Evolutionary conservation across 202 grass and related monocot species (phyloP).

Genomic region (Hordeum pubiflorum): DNA sequence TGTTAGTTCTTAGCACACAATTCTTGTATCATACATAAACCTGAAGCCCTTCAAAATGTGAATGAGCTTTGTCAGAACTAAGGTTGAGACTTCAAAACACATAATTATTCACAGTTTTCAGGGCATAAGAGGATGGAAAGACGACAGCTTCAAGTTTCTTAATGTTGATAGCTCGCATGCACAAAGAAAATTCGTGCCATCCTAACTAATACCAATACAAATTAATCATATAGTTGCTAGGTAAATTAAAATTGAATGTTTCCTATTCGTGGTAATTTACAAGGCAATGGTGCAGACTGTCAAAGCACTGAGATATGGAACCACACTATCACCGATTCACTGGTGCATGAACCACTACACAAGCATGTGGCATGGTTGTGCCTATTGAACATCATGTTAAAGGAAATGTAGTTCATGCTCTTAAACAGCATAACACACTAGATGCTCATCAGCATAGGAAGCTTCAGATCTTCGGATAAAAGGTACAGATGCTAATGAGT

Average conservation of each 20-base stretch:
- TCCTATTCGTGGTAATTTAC: neutral
- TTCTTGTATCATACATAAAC: neutral
- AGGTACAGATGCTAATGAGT: neutral
- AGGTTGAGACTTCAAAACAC: neutral
- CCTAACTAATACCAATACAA: neutral
- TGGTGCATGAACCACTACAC: neutral
- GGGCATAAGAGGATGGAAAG: neutral
- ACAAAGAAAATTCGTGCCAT: neutral
- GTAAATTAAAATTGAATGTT: neutral
- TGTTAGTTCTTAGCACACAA: slow-evolving; percentile 4
- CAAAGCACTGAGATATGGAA: neutral
- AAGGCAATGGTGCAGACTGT: neutral
- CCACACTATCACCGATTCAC: neutral
- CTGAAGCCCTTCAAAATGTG: neutral
- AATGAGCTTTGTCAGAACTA: neutral
- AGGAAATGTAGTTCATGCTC: neutral
- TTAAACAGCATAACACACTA: neutral
- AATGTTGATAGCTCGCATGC: neutral
- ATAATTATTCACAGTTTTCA: neutral
- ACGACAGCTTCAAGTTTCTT: neutral
- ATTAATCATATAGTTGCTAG: neutral
- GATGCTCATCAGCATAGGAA: neutral
- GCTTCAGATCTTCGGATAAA: neutral
- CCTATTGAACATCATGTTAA: slow-evolving; percentile 6
- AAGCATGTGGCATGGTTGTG: neutral